Base-by-base conservation (phyloP, 306 rosid genomes). In the Urtica urens region DNA sequence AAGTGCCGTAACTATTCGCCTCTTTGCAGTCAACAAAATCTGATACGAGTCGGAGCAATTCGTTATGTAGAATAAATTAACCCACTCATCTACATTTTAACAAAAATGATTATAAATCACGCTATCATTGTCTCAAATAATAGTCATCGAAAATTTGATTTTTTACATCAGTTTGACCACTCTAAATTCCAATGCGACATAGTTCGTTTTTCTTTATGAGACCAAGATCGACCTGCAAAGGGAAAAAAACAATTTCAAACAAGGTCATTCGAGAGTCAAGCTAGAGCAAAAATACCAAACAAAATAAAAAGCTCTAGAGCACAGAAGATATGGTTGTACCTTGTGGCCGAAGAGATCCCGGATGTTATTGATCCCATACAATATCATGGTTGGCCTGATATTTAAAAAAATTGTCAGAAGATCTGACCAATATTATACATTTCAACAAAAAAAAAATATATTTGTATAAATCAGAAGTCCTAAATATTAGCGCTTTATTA, bases 301-400 rank as follows among this genome's bases (percentile, higher is more conserved):
- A 51, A 6, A 20, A 55, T 38, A n/a, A 49, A 29, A 13, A 51
- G 12, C 34, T 3, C 0, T 14, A 41, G 17, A 25, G 16, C 19
- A 23, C 16, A 29, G 11, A 3, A 45, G 10, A 3, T 19, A 43
- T 23, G 18, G 18, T 46, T 19, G 2, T 74, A 84, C 97, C 95
- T 85, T 85, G 76, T 57, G 95, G 26, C 95, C 95, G 7, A 90
- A 85, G 54, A 85, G 92, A 67, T 90, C 99, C 63, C 95, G 74
- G 59, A 90, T 90, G 79, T 90, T 90, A 57, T 90, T 87, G 16
- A 85, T 67, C 23, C 85, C 85, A 10, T 90, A 77, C 22, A 85
- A n/a, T 18, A 90, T 90, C 95, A 90, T 90, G 14, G 95, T 90
- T n/a, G 99, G 94, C 63, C 99, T 88, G 82, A 61, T 47, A 3